A percentile compares a stretch with the other conserved stretches of the same genome.
These are phyloP conservation scores for Chrysosporium keratinophilum DNA, from an alignment of 2,329 filamentous ascomycete genomes.

Conservation along the genomic window DNA sequence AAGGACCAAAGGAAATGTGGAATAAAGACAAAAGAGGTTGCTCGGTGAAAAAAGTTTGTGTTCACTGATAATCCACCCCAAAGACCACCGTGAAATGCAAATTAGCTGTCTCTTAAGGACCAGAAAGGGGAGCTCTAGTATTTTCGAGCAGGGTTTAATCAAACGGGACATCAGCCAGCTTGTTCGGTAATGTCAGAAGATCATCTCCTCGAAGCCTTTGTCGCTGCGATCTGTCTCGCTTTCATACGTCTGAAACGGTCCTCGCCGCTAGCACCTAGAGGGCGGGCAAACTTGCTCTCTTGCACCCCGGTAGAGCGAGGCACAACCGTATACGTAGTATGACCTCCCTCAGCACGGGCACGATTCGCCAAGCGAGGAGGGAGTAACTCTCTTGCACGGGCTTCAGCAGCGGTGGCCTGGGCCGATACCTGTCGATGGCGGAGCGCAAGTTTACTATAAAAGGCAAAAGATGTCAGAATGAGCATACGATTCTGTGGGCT, in stretches of 20 bases:
- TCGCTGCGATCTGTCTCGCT: conserved; percentile 36
- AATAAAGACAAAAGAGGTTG: no score
- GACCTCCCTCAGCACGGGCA: conserved; percentile 49
- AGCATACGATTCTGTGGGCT: background rate
- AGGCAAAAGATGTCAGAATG: background rate
- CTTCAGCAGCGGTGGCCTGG: conserved; percentile 38
- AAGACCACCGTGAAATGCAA: no score
- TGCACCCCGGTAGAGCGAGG: conserved; percentile 46
- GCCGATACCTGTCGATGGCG: conserved; percentile 23
- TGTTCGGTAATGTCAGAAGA: background rate
- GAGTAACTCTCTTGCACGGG: conserved; percentile 44
- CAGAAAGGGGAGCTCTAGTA: no score
- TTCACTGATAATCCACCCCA: no score
- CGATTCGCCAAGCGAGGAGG: conserved; percentile 46
- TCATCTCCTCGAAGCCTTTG: conserved; percentile 32
- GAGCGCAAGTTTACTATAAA: conserved; percentile 3
- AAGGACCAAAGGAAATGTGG: no score
- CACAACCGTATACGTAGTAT: conserved; percentile 52
- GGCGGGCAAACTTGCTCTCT: conserved; percentile 38
- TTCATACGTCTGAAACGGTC: conserved; percentile 42
- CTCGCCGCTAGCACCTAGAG: conserved; percentile 39
- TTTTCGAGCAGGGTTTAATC: background rate
- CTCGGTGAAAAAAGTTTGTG: no score
- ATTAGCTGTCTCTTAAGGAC: no score
- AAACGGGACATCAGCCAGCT: background rate